These are phyloP conservation scores for Trapa incisa DNA, from an alignment of 345 rosid species.

Conservation along the genomic window DNA sequence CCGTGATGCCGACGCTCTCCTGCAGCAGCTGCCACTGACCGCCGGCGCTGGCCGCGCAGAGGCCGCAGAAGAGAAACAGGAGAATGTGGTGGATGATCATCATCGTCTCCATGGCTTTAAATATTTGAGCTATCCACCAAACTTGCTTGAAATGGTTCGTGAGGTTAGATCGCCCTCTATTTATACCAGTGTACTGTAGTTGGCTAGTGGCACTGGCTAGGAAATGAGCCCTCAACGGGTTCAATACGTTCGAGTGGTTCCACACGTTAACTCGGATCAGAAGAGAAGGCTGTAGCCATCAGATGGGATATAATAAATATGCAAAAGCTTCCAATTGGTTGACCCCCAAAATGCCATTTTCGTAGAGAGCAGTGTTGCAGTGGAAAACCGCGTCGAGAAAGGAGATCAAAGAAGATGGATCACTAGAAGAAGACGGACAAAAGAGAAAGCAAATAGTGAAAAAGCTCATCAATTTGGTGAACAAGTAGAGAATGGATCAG, in stretches of 20 bases:
- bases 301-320: too few species aligned
- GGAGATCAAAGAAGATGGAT: background rate
- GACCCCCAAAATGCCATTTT: background rate
- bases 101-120: background rate
- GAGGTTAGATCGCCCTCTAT: background rate
- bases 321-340: background rate
- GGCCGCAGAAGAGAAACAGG: background rate
- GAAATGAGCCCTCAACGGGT: too few species aligned
- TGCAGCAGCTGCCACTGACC: conserved; percentile 21
- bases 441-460: background rate
- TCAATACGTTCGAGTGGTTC: too few species aligned
- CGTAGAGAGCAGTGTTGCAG: background rate
- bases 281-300: too few species aligned
- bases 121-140: too few species aligned
- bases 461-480: too few species aligned
- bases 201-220: too few species aligned
- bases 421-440: background rate
- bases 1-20: conserved; percentile 17
- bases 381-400: background rate
- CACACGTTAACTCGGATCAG: too few species aligned
- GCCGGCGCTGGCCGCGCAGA: background rate
- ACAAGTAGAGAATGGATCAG: too few species aligned
- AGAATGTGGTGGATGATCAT: background rate
- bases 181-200: background rate
- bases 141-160: too few species aligned